These are phyloP conservation scores for Aspergillus asperescens DNA, from an alignment of 495 filamentous ascomycete genomes.

Conservation along the genomic window DNA sequence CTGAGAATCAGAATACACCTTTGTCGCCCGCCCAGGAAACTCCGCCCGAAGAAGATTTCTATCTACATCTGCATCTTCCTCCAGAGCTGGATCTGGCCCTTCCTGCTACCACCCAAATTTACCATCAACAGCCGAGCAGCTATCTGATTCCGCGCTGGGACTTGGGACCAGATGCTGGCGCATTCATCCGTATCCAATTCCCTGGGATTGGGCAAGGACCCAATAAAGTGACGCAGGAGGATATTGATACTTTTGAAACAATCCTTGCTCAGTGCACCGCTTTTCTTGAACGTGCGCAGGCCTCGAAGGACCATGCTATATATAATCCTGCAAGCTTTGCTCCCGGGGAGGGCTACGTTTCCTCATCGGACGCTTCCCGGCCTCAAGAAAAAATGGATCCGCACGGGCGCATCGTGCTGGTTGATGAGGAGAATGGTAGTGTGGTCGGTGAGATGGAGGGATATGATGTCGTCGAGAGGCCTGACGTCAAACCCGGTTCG, in stretches of 20 bases:
- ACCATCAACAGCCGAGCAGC: slow-evolving; percentile 80
- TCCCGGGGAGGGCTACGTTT: slow-evolving; percentile 71
- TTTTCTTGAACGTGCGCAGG: slow-evolving; percentile 73
- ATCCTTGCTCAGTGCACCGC: slow-evolving; percentile 94
- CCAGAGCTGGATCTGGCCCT: slow-evolving; percentile 90
- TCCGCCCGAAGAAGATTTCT: slow-evolving; percentile 80
- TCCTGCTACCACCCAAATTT: slow-evolving; percentile 90
- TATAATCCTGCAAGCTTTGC: slow-evolving; percentile 80
- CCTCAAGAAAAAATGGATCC: slow-evolving; percentile 4
- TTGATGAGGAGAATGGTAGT: slow-evolving; percentile 93
- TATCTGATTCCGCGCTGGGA: slow-evolving; percentile 95
- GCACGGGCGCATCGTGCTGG: slow-evolving; percentile 63
- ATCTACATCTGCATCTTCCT: slow-evolving; percentile 85
- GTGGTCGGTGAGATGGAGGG: slow-evolving; percentile 90
- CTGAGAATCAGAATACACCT: slow-evolving; percentile 55
- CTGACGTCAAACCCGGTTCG: slow-evolving; percentile 68
- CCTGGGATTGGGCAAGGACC: slow-evolving; percentile 60
- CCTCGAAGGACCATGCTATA: slow-evolving; percentile 44
- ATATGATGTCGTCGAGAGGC: slow-evolving; percentile 71
- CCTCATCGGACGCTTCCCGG: slow-evolving; percentile 15
- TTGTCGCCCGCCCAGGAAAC: slow-evolving; percentile 29
- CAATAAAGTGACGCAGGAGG: slow-evolving; percentile 72
- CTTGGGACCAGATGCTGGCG: slow-evolving; percentile 74
- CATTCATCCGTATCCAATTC: slow-evolving; percentile 88
- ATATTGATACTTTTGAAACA: slow-evolving; percentile 93